These are phyloP conservation scores for Cetradonia linearis DNA, from an alignment of 495 filamentous ascomycete species.

Conservation along the genomic window DNA sequence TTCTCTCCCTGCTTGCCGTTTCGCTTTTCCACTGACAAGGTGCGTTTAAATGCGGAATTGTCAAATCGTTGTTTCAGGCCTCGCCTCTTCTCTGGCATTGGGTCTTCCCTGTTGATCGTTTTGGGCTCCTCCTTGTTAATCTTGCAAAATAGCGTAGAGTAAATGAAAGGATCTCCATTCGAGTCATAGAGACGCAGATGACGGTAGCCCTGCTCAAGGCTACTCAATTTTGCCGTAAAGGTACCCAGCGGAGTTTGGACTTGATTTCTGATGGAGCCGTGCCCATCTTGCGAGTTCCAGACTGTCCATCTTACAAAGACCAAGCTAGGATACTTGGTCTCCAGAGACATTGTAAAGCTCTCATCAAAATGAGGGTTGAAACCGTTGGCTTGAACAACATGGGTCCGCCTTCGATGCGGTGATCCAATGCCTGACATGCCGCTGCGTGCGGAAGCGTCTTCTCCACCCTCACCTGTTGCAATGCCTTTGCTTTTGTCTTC, in stretches of 20 bases:
- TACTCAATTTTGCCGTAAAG: constrained; percentile 85
- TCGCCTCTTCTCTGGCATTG: constrained; percentile 40
- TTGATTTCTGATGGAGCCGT: constrained; percentile 47
- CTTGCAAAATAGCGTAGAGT: constrained; percentile 87
- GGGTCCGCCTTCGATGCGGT: constrained; percentile 67
- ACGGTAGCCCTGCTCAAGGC: constrained; percentile 87
- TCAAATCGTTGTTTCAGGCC: constrained; percentile 30
- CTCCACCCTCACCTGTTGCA: constrained; percentile 54
- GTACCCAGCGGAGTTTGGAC: constrained; percentile 61
- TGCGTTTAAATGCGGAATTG: constrained; percentile 42
- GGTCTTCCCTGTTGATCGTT: constrained; percentile 41
- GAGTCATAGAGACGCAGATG: constrained; percentile 87
- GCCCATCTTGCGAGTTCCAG: constrained; percentile 65
- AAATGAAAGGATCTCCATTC: constrained; percentile 82
- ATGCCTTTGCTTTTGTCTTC: constrained; percentile 72
- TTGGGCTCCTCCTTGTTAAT: constrained; percentile 57
- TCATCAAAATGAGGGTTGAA: constrained; percentile 83
- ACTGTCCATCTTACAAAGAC: constrained; percentile 93
- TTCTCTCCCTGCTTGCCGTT: constrained; percentile 15
- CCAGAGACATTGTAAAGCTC: constrained; percentile 62
- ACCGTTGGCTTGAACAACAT: constrained; percentile 72
- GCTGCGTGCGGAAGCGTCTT: constrained; percentile 58
- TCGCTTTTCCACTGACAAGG: constrained; percentile 35
- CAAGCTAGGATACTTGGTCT: constrained; percentile 83
- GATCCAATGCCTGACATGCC: constrained; percentile 62